Percentiles rank a stretch among this genome's conserved stretches.
phyloP scores from a whole-genome alignment of 2,329 filamentous ascomycete genomes.

The Xylaria sp. region DNA sequence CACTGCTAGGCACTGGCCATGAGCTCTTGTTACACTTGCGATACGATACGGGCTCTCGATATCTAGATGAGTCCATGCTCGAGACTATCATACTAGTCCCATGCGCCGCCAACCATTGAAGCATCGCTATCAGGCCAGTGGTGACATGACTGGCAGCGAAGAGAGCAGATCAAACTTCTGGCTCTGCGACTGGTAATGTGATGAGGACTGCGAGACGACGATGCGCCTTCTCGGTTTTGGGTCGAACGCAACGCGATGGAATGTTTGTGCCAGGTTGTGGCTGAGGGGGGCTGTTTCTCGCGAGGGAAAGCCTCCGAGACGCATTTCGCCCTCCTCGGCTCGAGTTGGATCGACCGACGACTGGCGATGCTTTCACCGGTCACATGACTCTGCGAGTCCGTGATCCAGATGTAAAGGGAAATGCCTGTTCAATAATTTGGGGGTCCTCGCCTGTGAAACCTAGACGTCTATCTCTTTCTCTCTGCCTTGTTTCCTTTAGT shows the following conservation, averaged over 20 bases:
- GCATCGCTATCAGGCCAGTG: constrained; percentile 25
- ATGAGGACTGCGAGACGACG: constrained; percentile 33
- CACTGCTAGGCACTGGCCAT: constrained; percentile 35
- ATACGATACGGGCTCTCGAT: constrained; percentile 34
- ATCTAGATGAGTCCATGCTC: constrained; percentile 37
- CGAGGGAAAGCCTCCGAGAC: constrained; percentile 2
- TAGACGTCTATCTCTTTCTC: not conserved
- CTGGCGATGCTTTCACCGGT: constrained; percentile 16
- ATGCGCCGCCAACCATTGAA: constrained; percentile 24
- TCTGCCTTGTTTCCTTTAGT: constrained; percentile 11
- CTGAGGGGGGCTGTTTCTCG: not conserved
- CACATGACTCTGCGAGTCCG: constrained; percentile 20
- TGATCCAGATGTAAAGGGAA: constrained; percentile 11
- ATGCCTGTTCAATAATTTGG: constrained; percentile 12
- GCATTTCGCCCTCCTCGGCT: constrained; percentile 14
- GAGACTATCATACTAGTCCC: constrained; percentile 24
- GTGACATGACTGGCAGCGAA: constrained; percentile 26
- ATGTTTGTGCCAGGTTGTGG: constrained; percentile 21
- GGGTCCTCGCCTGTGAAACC: constrained; percentile 18
- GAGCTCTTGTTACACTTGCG: constrained; percentile 30
- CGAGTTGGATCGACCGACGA: not conserved
- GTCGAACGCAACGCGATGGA: constrained; percentile 21
- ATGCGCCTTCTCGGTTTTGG: constrained; percentile 16
- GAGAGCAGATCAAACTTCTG: constrained; percentile 9
- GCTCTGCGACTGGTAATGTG: constrained; percentile 26